A percentile compares a stretch with the other conserved stretches of the same genome.
These are phyloP conservation scores for Salvia rosmarinus DNA, from an alignment of 257 asterid species.

Conservation along the genomic window DNA sequence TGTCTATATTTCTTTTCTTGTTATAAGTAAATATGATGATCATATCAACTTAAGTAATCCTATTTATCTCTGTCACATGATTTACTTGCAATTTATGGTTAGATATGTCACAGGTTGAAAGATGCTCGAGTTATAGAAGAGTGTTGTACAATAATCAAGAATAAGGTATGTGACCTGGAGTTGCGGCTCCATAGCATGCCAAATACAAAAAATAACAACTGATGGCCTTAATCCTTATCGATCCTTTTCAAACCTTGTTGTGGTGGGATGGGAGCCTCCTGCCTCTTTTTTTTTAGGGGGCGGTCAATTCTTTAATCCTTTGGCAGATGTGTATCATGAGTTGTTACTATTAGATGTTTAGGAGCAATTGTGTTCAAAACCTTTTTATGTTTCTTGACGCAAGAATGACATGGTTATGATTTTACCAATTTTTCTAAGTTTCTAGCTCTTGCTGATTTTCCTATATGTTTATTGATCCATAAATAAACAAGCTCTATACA, in stretches of 20 bases:
- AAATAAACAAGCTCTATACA: constrained; percentile 18
- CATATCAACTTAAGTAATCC: constrained; percentile 10
- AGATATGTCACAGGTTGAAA: constrained; percentile 84
- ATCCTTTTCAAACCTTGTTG: constrained; percentile 11
- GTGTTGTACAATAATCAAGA: constrained; percentile 60
- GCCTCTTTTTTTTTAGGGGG: background rate
- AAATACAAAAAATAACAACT: constrained; percentile 9
- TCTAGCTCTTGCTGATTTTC: background rate
- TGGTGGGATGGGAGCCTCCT: constrained; percentile 8
- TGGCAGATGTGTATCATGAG: constrained; percentile 11
- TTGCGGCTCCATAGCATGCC: constrained; percentile 25
- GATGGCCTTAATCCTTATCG: constrained; percentile 22
- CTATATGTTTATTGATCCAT: constrained; percentile 5
- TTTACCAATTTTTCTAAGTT: background rate
- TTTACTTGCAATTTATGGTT: constrained; percentile 41
- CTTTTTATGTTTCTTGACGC: constrained; percentile 9
- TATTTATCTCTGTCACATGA: constrained; percentile 24
- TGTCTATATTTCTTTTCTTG: background rate
- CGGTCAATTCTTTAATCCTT: constrained; percentile 16
- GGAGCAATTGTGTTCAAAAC: background rate
- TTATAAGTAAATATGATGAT: constrained; percentile 18
- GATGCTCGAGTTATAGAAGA: constrained; percentile 75
- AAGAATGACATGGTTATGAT: background rate
- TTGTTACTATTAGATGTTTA: constrained; percentile 11
- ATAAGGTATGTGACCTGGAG: constrained; percentile 59